These are phyloP conservation scores for Bryoglossum gracile DNA, from an alignment of 495 filamentous ascomycete species.

Conservation along the genomic window DNA sequence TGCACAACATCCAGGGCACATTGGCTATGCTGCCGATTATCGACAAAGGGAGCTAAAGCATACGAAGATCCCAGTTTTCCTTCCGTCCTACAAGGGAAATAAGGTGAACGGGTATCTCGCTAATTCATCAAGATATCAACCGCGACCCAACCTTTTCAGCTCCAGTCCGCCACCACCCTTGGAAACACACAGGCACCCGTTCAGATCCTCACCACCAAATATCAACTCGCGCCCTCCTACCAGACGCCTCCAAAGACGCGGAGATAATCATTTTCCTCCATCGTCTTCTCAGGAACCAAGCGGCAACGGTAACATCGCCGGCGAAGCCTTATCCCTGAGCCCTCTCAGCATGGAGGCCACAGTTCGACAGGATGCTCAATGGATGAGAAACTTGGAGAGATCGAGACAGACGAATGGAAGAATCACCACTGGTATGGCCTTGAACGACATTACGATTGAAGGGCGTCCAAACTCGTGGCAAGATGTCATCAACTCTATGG, in stretches of 20 bases:
- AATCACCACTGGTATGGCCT: too few species aligned
- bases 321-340: too few species aligned
- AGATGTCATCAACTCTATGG: too few species aligned
- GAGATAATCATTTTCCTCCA: constrained; percentile 2
- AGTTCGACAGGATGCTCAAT: too few species aligned
- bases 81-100: constrained; percentile 13
- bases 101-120: constrained; percentile 22
- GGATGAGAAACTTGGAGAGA: too few species aligned
- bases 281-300: not conserved
- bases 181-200: constrained; percentile 17
- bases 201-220: constrained; percentile 18
- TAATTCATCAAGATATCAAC: constrained; percentile 13
- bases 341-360: too few species aligned
- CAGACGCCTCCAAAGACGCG: not conserved
- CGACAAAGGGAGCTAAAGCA: constrained; percentile 15
- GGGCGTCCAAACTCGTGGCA: not conserved
- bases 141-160: not conserved
- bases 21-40: constrained; percentile 14
- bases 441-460: not conserved
- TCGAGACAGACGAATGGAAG: too few species aligned
- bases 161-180: constrained; percentile 4
- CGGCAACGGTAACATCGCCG: too few species aligned
- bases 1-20: constrained; percentile 17
- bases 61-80: constrained; percentile 13
- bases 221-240: not conserved